phyloP scores from a whole-genome alignment of 495 filamentous ascomycete genomes.

The Hypoxylon crocopeplum region DNA sequence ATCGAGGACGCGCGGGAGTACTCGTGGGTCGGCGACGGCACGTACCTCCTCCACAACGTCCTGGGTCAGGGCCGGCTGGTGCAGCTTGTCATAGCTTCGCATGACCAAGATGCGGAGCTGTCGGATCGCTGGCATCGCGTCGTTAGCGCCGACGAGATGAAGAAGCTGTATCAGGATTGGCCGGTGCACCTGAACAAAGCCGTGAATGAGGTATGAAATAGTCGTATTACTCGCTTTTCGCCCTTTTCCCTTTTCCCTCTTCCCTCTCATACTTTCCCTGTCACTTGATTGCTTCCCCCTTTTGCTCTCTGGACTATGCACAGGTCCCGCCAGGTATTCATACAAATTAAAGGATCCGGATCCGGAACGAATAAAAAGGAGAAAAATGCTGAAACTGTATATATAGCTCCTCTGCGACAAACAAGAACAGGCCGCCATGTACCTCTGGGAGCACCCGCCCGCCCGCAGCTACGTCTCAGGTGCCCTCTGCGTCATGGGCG shows the following conservation, averaged over 20 bases:
- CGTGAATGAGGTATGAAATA: constrained; percentile 12
- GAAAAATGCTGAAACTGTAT: neutral
- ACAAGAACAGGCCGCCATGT: constrained; percentile 7
- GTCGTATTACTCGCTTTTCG: neutral
- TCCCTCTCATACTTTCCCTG: too few relatives aligned
- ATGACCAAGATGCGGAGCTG: constrained; percentile 12
- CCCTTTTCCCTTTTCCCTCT: neutral
- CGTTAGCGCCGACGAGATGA: constrained; percentile 22
- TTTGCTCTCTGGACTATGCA: too few relatives aligned
- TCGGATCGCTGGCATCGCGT: constrained; percentile 10
- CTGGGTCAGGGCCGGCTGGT: constrained; percentile 21
- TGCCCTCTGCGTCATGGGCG: constrained; percentile 45
- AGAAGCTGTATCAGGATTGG: constrained; percentile 16
- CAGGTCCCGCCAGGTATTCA: too few relatives aligned
- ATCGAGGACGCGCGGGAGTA: constrained; percentile 22
- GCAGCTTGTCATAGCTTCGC: constrained; percentile 20
- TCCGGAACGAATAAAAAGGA: too few relatives aligned
- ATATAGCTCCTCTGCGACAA: constrained; percentile 19
- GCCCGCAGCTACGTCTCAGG: constrained; percentile 29
- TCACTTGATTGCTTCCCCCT: too few relatives aligned
- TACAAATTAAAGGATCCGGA: too few relatives aligned
- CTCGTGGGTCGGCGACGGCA: constrained; percentile 11
- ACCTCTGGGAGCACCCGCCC: constrained; percentile 25
- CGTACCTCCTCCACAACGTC: constrained; percentile 21
- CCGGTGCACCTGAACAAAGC: constrained; percentile 14